Base-by-base conservation (phyloP, 768 basidiomycete species). In the Chalciporus sphaerocephalus region DNA sequence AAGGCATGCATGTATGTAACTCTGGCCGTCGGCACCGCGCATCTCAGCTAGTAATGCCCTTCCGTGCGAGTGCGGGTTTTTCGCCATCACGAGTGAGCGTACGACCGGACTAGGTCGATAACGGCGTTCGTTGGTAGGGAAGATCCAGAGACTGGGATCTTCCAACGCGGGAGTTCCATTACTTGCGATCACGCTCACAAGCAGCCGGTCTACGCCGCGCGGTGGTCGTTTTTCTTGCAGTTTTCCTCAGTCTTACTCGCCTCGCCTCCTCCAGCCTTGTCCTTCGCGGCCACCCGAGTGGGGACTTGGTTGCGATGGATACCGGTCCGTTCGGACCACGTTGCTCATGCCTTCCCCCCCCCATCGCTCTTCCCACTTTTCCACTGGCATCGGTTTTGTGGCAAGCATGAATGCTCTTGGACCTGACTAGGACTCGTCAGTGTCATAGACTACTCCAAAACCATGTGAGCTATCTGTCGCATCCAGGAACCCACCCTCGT, bases 291-390 rank as follows among this genome's bases (percentile, higher is more conserved):
- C 44, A 56, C 46, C 48, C 37, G 33, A 25, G 13, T 37, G 39
- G 36, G 25, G 25, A 28, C 22, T 12, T 38, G 27, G 62, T 64
- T 42, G 50, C 52, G 62, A 64, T 64, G 62, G 46, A 60, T 61
- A 56, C 62, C 61, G 44, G 62, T 40, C 44, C 47, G 42, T 38
- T 55, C 44, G 20, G 33, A n/a, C 41, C 50, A 43, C 39, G 39
- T 74, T 71, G 48, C 7, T 37, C n/a, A 63, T 69, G 4, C 67
- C 60, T 18, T 67, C 66, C 48, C 59, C 42, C 8, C 62, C 32
- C 64, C 66, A 10, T 66, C 41, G 35, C 21, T 39, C 17, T 40
- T 33, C 34, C 18, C 9, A 21, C 44, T 23, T 32, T 28, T 40
- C 47, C n/a, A 15, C 15, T 5, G 2, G 25, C 2, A 4, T 11